A percentile compares a stretch with the other conserved stretches of the same genome.
Conservation (phyloP, 176 grass and related monocot genomes). For the Eremochloa ophiuroides region DNA sequence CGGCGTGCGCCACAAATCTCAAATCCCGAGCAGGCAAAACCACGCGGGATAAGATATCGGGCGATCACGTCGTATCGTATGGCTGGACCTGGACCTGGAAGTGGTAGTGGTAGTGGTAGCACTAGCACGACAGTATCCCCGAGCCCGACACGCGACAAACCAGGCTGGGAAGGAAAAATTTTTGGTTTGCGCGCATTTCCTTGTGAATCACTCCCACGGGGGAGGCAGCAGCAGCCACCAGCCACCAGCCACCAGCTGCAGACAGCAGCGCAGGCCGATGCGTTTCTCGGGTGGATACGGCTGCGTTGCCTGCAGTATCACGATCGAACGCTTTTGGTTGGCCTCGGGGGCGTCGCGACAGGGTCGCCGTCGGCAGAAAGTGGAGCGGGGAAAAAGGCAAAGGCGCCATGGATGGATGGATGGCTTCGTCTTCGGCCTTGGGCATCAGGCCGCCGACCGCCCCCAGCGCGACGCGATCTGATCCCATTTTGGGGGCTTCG, state of each 20-base stretch:
- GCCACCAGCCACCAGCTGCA: background rate
- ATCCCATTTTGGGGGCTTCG: background rate
- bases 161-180: background rate
- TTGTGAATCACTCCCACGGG: too few relatives aligned
- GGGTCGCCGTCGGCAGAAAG: constrained; percentile 39
- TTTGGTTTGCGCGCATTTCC: background rate
- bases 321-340: background rate
- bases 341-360: background rate
- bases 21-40: background rate
- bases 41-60: constrained; percentile 9
- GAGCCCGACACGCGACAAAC: background rate
- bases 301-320: background rate
- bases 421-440: background rate
- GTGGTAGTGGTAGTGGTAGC: background rate
- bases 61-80: background rate
- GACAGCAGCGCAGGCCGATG: background rate
- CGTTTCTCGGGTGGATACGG: background rate
- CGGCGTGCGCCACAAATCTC: background rate
- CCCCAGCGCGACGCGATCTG: background rate
- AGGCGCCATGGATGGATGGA: background rate
- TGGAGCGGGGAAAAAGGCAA: background rate
- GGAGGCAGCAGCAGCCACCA: background rate
- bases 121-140: background rate
- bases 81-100: background rate
- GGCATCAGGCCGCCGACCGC: background rate